phyloP scores from a whole-genome alignment of 225 moss, liverwort and hornwort genomes.

The Bryoerythrophyllum caledonicum region DNA sequence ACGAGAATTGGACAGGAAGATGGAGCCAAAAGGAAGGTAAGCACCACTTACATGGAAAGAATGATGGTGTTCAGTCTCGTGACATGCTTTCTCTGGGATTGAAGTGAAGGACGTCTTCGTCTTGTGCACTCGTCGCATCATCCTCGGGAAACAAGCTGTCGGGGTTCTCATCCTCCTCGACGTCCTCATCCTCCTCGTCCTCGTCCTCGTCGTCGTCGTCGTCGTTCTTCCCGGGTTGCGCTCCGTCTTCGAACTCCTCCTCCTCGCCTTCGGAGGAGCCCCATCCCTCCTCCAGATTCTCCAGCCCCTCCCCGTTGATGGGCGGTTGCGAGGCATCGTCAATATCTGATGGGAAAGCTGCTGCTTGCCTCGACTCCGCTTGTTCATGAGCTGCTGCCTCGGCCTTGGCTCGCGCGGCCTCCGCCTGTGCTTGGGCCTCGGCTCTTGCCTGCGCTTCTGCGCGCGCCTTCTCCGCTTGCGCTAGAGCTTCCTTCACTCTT shows the following conservation, averaged over 20 bases:
- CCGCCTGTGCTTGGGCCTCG: conserved; percentile 56
- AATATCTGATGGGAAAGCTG: conserved; percentile 37
- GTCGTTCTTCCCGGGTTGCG: conserved; percentile 46
- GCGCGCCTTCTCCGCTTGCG: conserved; percentile 81
- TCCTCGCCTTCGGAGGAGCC: conserved; percentile 64
- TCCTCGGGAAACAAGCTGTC: conserved; percentile 54
- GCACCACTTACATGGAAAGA: conserved; percentile 9
- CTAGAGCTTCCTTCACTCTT: conserved; percentile 79
- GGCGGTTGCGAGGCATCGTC: conserved; percentile 45
- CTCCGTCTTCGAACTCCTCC: conserved; percentile 48
- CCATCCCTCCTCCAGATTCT: conserved; percentile 58
- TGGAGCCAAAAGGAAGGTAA: conserved; percentile 20
- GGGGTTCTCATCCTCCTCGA: conserved; percentile 52
- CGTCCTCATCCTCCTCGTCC: conserved; percentile 56
- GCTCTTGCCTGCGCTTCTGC: conserved; percentile 74
- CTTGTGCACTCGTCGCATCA: conserved; percentile 32
- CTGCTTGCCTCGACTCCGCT: conserved; percentile 27
- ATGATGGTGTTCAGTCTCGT: conserved; percentile 29
- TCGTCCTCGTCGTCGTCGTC: conserved; percentile 60
- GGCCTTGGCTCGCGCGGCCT: too few species aligned
- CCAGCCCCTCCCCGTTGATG: conserved; percentile 49
- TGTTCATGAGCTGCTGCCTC: conserved; percentile 58
- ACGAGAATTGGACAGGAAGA: background rate
- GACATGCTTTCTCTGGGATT: conserved; percentile 58
- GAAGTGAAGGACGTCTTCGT: conserved; percentile 54